Evolutionary conservation across 192 early-diverging fungal species (phyloP).

Genomic region (Linnemannia schmuckeri): DNA sequence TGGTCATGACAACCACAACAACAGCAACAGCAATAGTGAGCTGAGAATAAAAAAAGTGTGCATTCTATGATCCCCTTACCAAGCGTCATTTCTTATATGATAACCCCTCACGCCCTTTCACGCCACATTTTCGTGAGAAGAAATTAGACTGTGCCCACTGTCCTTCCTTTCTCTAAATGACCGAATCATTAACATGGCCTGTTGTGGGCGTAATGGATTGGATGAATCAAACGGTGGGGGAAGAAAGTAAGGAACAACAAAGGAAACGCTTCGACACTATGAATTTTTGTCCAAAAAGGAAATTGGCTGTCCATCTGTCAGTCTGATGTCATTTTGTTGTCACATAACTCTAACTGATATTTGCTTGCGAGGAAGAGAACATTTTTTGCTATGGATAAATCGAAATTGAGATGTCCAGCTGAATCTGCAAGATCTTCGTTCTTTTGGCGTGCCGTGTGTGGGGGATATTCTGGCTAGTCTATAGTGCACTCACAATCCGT

Average conservation of each 20-base stretch:
- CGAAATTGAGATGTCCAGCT: not conserved
- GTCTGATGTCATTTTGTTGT: not conserved
- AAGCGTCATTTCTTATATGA: not conserved
- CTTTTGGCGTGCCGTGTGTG: too few relatives aligned
- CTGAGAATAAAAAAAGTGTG: not conserved
- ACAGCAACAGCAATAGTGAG: not conserved
- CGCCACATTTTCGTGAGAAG: not conserved
- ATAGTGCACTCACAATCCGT: not conserved
- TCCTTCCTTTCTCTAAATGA: not conserved
- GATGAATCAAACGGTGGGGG: not conserved
- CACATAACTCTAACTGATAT: not conserved
- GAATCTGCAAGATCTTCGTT: too few relatives aligned
- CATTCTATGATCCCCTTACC: not conserved
- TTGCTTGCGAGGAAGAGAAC: not conserved
- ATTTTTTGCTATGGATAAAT: too few relatives aligned
- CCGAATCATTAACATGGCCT: not conserved
- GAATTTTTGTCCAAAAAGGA: conserved; percentile 1
- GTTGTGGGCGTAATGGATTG: not conserved
- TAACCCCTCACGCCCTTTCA: not conserved
- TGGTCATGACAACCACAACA: not conserved
- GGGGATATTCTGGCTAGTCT: too few relatives aligned
- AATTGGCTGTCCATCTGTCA: conserved; percentile 11
- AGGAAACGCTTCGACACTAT: not conserved
- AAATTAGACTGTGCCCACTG: not conserved
- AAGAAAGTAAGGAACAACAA: not conserved